Evolutionary conservation across 805 yeast genomes (phyloP).

Genomic region (Kuraishia capsulata): DNA sequence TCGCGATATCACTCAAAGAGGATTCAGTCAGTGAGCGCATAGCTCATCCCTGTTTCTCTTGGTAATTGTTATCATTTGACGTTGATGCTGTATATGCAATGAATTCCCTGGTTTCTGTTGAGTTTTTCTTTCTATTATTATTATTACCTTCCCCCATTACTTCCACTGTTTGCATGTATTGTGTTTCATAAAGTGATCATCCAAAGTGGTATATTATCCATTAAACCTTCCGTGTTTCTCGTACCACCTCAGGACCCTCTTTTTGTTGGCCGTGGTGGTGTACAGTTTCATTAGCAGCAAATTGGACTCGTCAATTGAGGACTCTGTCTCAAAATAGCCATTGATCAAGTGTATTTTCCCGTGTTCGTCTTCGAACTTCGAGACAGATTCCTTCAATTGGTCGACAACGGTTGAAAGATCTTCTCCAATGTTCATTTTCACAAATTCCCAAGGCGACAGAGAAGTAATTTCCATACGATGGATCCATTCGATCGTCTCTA

Average conservation of each 20-base stretch:
- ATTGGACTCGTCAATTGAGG: too few species aligned
- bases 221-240: too few species aligned
- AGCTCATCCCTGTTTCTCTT: too few species aligned
- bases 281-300: background rate
- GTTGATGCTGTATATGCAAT: too few species aligned
- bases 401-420: background rate
- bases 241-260: background rate
- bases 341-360: background rate
- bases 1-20: constrained; percentile 1
- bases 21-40: constrained; percentile 10
- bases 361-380: background rate
- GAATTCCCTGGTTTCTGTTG: too few species aligned
- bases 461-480: background rate
- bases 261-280: background rate
- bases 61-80: too few species aligned
- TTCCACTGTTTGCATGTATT: too few species aligned
- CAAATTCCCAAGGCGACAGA: background rate
- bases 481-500: background rate
- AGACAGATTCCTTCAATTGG: background rate
- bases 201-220: too few species aligned
- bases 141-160: too few species aligned
- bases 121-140: too few species aligned
- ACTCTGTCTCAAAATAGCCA: background rate
- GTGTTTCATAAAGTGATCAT: too few species aligned
- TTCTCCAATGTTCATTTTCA: background rate